Base-by-base conservation (phyloP, 2,329 filamentous ascomycete genomes). In the Hypoxylon sp. region DNA sequence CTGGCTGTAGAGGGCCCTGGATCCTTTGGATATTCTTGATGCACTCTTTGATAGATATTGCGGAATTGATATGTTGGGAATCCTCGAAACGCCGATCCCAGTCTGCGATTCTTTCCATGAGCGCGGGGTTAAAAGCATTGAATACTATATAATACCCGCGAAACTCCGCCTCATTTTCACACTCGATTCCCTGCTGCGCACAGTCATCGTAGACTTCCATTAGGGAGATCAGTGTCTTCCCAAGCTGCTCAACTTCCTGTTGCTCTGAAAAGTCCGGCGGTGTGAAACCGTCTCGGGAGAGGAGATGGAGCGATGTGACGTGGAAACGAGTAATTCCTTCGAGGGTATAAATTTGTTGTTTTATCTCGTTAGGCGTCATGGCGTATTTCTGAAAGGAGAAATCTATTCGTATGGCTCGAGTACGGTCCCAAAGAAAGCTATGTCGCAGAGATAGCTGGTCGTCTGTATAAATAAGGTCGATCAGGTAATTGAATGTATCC, bases 271-370 rank as follows among this genome's bases (percentile, higher is more conserved):
- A 91, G 63, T 88, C 87, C 33, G 89, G 86, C 0, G 86, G 83
- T 0, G 84, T 83, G 51, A 87, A 84, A 9, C 84, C 87, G 17
- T 84, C 82, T 61, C 84, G 83, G 0, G 88, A 89, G 57, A 92
- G 82, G 46, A 90, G 83, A 75, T 92, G 90, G 5, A 91, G 81
- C 5, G 89, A 84, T 5, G 87, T 87, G 44, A 90, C 89, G 76
- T 92, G 90, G 64, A 92, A 91, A 58, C 90, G 85, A 11, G 88
- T 85, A 63, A 92, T 91, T 24, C 86, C 88, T 75, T 92, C 90
- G 22, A 91, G 81, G 39, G 88, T 88, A 74, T 90, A 89, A 9
- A 91, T 83, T 70, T 90, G 85, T 19, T 86, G 84, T 26, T 81
- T 82, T 74, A 89, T 84, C 71, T 91, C 89, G 1, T 87, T 82